phyloP scores from a whole-genome alignment of 495 filamentous ascomycete species.

The Pyrenula massariospora region DNA sequence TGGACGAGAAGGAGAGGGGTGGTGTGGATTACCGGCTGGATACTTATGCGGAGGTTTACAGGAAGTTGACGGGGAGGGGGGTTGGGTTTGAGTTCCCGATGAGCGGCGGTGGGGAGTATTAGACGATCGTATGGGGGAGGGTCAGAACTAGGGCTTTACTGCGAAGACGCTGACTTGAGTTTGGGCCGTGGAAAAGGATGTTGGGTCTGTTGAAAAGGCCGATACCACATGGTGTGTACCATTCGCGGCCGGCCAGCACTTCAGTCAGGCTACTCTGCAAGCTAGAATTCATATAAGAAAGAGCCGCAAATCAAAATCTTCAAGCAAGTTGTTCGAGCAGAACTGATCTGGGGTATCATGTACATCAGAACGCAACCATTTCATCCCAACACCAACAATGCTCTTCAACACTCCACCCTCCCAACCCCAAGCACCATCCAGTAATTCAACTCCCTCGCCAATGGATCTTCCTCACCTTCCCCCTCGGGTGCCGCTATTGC shows the following conservation, averaged over 20 bases:
- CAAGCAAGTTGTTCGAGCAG: too few relatives aligned
- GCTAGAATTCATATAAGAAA: too few relatives aligned
- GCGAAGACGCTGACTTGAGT: too few relatives aligned
- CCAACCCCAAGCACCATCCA: conserved; percentile 91
- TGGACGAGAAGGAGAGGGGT: conserved; percentile 99
- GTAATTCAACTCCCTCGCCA: conserved; percentile 76
- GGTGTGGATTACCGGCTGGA: conserved; percentile 97
- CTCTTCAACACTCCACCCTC: conserved; percentile 37
- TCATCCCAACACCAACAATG: neutral
- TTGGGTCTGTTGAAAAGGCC: too few relatives aligned
- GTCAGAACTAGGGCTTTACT: too few relatives aligned
- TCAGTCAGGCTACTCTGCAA: too few relatives aligned
- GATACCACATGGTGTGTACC: too few relatives aligned
- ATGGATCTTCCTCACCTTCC: conserved; percentile 30
- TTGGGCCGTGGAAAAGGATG: too few relatives aligned
- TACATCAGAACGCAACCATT: neutral
- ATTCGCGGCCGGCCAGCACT: too few relatives aligned
- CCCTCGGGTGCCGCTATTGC: conserved; percentile 3
- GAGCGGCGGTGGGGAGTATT: conserved; percentile 65
- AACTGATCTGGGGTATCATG: neutral
- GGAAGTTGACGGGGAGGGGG: conserved; percentile 81
- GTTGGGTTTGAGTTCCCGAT: conserved; percentile 97
- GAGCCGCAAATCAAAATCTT: too few relatives aligned
- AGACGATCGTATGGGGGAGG: too few relatives aligned
- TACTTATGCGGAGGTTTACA: conserved; percentile 98